Evolutionary conservation across 305 asterid genomes (phyloP).

Genomic region (Fraxinus latifolia): DNA sequence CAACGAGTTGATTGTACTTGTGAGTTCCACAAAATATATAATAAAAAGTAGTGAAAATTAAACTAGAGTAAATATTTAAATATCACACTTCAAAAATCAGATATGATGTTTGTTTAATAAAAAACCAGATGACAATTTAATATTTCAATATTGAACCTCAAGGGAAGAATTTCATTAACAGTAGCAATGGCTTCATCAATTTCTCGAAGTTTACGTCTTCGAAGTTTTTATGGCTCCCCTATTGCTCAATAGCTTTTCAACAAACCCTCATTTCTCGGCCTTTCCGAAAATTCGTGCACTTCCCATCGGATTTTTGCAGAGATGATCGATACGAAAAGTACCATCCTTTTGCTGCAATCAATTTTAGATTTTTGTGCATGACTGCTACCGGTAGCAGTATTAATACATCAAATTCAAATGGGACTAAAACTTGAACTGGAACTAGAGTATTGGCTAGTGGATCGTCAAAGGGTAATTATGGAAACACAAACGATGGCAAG

Average conservation of each 20-base stretch:
- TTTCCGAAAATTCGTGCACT: constrained; percentile 18
- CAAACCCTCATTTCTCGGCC: constrained; percentile 9
- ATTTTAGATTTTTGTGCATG: constrained; percentile 37
- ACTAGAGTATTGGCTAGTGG: constrained; percentile 29
- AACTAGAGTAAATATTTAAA: too few species aligned
- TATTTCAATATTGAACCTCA: not conserved
- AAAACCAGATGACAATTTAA: too few species aligned
- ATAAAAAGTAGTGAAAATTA: too few species aligned
- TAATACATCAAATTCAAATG: constrained; percentile 27
- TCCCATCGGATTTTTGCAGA: constrained; percentile 13
- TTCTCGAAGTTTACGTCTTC: constrained; percentile 30
- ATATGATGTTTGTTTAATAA: too few species aligned
- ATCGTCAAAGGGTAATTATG: constrained; percentile 43
- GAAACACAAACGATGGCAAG: constrained; percentile 36
- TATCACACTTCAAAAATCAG: too few species aligned
- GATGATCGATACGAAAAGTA: constrained; percentile 15
- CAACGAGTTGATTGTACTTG: too few species aligned
- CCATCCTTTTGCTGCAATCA: constrained; percentile 16
- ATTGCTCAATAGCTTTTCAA: constrained; percentile 20
- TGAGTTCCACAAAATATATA: too few species aligned
- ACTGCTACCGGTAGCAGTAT: constrained; percentile 21
- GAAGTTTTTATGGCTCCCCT: constrained; percentile 24
- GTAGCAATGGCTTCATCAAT: constrained; percentile 35
- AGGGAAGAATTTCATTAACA: not conserved
- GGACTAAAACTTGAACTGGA: not conserved